Base-by-base conservation (phyloP, 176 grass and related monocot species). In the Raddia distichophylla region DNA sequence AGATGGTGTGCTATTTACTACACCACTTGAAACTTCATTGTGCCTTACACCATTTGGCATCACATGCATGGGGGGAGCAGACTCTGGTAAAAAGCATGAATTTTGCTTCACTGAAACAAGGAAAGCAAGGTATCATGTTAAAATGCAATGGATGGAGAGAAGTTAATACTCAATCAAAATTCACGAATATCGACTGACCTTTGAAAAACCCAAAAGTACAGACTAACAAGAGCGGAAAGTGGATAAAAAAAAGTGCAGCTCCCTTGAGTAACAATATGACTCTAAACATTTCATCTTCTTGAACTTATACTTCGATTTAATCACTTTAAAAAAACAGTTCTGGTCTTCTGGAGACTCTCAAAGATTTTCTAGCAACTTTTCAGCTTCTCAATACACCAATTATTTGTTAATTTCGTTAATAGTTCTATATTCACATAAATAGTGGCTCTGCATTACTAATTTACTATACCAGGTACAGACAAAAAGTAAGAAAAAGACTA, bases 101-200 rank as follows among this genome's bases (percentile, higher is more conserved):
- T 74, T 82, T 89, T 90, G 90, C 83, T 99, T 94, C 74, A 92
- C 96, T 99, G 87, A 87, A 91, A 91, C 43, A 84, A 85, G 70
- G 20, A 67, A 74, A 52, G 81, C 48, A 77, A 42, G 10, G 27
- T 22, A 74, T 52, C 10, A 71, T 74, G 57, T 79, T 79, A 87
- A 69, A 77, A 73, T 82, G 27, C 0, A 5, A 57, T 34, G 64
- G 18, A 35, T 72, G 27, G 77, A 52, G n/a, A 13, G 20, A 19
- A 61, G 64, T 69, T 5, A 42, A 7, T 12, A 75, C 10, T 20
- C 34, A 34, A 35, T 22, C 1, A 33, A 5, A 62, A 62, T 40
- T 40, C 37, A 62, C 13, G 33, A 13, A 62, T 10, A 62, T 4
- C 22, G 3, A 10, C 10, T 62, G 33, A 61, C 60, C 5, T 13